Conservation (phyloP, 2,329 filamentous ascomycete species). For the Catunica adiposa region DNA sequence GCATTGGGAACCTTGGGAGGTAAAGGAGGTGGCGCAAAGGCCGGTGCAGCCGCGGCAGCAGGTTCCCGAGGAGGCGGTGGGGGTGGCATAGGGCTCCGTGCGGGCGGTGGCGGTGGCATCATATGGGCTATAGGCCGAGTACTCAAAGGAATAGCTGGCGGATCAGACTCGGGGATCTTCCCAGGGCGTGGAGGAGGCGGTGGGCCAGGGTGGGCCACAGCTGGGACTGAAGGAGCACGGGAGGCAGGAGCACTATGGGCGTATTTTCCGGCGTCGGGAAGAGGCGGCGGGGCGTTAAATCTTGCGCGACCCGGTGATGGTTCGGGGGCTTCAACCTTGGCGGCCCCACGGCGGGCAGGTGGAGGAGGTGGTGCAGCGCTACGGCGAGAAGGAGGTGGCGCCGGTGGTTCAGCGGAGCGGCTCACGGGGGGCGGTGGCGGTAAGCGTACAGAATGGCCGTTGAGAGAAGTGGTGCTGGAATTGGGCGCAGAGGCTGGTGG, state of each 20-base stretch:
- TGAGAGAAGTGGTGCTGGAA: slow-evolving; percentile 14
- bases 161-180: slow-evolving; percentile 5
- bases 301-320: slow-evolving; percentile 42
- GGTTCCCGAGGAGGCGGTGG: slow-evolving; percentile 19
- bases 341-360: slow-evolving; percentile 39
- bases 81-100: slow-evolving; percentile 14
- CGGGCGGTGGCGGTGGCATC: slow-evolving; percentile 11
- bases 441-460: slow-evolving; percentile 17
- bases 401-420: slow-evolving; percentile 18
- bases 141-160: slow-evolving; percentile 15
- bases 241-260: slow-evolving; percentile 32
- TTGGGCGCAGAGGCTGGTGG: slow-evolving; percentile 16
- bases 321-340: slow-evolving; percentile 29
- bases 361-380: slow-evolving; percentile 38
- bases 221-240: slow-evolving; percentile 3
- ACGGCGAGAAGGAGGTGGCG: slow-evolving; percentile 19
- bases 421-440: slow-evolving; percentile 21
- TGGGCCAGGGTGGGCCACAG: slow-evolving; percentile 11
- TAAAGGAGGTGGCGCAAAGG: slow-evolving; percentile 21
- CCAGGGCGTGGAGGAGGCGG: slow-evolving; percentile 13
- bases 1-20: slow-evolving; percentile 6
- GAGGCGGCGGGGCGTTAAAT: slow-evolving; percentile 73
- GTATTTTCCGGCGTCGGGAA: slow-evolving; percentile 80
- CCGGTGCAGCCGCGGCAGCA: slow-evolving; percentile 17
- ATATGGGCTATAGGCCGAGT: slow-evolving; percentile 9